These are phyloP conservation scores for Mycosphaerella arachidis DNA, from an alignment of 2,329 filamentous ascomycete genomes.

Conservation along the genomic window DNA sequence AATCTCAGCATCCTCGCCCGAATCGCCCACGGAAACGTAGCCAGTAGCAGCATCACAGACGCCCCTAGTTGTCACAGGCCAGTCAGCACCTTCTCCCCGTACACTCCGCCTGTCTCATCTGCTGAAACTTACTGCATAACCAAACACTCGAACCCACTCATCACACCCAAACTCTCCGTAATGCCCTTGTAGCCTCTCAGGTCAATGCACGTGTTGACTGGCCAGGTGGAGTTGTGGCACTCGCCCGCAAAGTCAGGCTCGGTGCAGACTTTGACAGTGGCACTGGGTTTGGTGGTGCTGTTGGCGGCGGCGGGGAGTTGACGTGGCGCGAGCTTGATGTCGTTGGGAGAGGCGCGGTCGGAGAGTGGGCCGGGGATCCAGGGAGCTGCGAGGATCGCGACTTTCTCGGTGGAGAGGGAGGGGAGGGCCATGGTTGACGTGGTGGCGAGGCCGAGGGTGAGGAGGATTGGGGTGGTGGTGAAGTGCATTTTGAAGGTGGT, in stretches of 20 bases:
- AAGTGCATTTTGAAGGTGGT: background rate
- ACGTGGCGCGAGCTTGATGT: background rate
- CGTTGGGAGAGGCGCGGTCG: background rate
- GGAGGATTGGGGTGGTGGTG: background rate
- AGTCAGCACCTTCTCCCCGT: background rate
- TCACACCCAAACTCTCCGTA: conserved; percentile 22
- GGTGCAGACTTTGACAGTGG: conserved; percentile 31
- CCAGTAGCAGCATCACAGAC: conserved; percentile 18
- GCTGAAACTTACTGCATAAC: conserved; percentile 27
- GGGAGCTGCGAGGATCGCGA: background rate
- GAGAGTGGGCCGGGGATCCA: background rate
- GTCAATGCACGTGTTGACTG: conserved; percentile 24
- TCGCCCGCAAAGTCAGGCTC: conserved; percentile 25
- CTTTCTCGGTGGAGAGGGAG: background rate
- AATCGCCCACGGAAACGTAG: conserved; percentile 15
- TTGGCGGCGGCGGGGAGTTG: background rate
- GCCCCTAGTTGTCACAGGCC: conserved; percentile 3
- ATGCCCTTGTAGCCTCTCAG: conserved; percentile 27
- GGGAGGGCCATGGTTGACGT: background rate
- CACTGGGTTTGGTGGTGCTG: conserved; percentile 4
- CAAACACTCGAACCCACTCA: conserved; percentile 25
- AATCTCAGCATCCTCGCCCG: conserved; percentile 5
- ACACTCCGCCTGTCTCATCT: background rate
- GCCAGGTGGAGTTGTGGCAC: conserved; percentile 22
- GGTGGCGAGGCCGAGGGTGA: background rate